phyloP scores from a whole-genome alignment of 352 stramenopile species.

The Phytophthora ohioensis region DNA sequence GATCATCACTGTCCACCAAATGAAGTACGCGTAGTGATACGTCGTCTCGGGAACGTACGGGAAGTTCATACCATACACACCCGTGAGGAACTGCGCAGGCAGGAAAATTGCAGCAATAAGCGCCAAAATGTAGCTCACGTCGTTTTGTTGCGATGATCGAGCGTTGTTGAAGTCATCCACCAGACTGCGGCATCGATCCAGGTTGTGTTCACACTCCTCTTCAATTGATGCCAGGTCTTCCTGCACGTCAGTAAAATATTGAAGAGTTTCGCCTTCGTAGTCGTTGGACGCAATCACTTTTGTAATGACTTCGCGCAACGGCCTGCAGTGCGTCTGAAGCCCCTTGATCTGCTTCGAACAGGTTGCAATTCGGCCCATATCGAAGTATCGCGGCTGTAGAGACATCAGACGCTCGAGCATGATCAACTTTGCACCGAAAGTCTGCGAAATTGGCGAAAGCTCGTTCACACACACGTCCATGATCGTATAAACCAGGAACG shows the following conservation, averaged over 20 bases:
- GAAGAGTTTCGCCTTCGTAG: constrained; percentile 68
- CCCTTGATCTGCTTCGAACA: constrained; percentile 72
- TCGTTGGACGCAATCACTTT: constrained; percentile 71
- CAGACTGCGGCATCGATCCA: constrained; percentile 67
- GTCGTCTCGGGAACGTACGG: constrained; percentile 79
- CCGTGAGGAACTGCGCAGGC: constrained; percentile 84
- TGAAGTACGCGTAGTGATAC: constrained; percentile 72
- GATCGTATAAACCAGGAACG: constrained; percentile 79
- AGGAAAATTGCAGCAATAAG: constrained; percentile 83
- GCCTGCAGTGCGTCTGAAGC: constrained; percentile 71
- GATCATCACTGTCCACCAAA: constrained; percentile 76
- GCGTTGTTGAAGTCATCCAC: constrained; percentile 75
- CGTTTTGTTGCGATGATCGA: constrained; percentile 64
- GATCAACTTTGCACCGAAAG: constrained; percentile 68
- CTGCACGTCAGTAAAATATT: constrained; percentile 85
- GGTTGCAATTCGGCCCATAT: constrained; percentile 55
- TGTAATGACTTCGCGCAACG: constrained; percentile 64
- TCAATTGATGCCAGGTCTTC: constrained; percentile 78
- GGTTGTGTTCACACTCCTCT: constrained; percentile 78
- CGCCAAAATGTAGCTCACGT: constrained; percentile 79
- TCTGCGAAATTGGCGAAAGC: constrained; percentile 72
- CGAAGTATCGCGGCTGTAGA: constrained; percentile 59
- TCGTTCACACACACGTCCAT: constrained; percentile 82
- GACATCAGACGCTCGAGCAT: constrained; percentile 69
- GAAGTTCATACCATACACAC: constrained; percentile 91